phyloP scores from a whole-genome alignment of 2,329 filamentous ascomycete genomes.

The Moelleriella libera region DNA sequence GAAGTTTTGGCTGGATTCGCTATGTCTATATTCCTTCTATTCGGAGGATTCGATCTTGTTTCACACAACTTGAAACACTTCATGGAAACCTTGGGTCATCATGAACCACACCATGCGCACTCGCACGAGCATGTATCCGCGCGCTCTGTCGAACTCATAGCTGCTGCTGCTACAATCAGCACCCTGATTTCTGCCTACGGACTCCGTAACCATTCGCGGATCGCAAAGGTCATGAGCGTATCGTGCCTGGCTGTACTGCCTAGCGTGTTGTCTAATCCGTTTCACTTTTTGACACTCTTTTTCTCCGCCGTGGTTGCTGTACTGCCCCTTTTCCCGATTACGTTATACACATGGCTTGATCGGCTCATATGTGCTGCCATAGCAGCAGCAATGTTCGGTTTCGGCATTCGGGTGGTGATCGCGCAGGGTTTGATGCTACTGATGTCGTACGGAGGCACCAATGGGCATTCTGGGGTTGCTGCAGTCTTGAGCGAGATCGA shows the following conservation, averaged over 20 bases:
- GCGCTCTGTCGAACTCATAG: constrained; percentile 69
- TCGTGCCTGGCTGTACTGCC: constrained; percentile 71
- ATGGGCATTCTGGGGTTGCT: constrained; percentile 37
- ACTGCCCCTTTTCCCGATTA: constrained; percentile 66
- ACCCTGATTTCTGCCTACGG: constrained; percentile 79
- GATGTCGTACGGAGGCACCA: constrained; percentile 58
- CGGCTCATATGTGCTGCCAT: constrained; percentile 68
- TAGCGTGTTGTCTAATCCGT: constrained; percentile 82
- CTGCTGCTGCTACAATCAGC: constrained; percentile 65
- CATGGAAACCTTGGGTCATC: constrained; percentile 48
- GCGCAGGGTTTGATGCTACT: constrained; percentile 87
- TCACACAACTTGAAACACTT: constrained; percentile 88
- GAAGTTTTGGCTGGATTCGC: constrained; percentile 93
- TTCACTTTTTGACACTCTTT: constrained; percentile 83
- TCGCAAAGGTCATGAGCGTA: constrained; percentile 82
- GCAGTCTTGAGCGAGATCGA: constrained; percentile 78
- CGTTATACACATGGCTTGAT: constrained; percentile 76
- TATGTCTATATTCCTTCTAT: constrained; percentile 90
- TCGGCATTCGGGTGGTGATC: constrained; percentile 72
- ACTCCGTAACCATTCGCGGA: constrained; percentile 80
- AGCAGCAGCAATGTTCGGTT: constrained; percentile 73
- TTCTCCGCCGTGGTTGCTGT: constrained; percentile 71
- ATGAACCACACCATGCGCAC: constrained; percentile 60
- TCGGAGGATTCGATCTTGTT: constrained; percentile 91
- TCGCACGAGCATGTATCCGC: constrained; percentile 51